A percentile compares a stretch with the other conserved stretches of the same genome.
These are phyloP conservation scores for Vitis vinifera DNA, from an alignment of 164 flowering plant genomes.

Conservation along the genomic window ASM3070453v1 NC_081811.1:1483501-1484000, in stretches of 20 bases:
- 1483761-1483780: conserved; percentile 54
- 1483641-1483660: conserved; percentile 7
- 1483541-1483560: not conserved
- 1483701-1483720: conserved; percentile 21
- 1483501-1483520: conserved; percentile 15
- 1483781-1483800: conserved; percentile 22
- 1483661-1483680: not conserved
- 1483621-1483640: conserved; percentile 4
- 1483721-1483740: conserved; percentile 20
- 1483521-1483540: conserved; percentile 6
- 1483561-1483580: conserved; percentile 8
- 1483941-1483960: conserved; percentile 48
- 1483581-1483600: conserved; percentile 2
- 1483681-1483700: not conserved
- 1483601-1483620: conserved; percentile 8
- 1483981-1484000: conserved; percentile 8
- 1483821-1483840: conserved; percentile 62
- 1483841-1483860: conserved; percentile 70
- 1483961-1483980: conserved; percentile 53
- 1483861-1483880: conserved; percentile 63
- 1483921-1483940: conserved; percentile 78
- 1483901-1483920: conserved; percentile 52
- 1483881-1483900: conserved; percentile 67
- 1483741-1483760: conserved; percentile 32
- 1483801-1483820: conserved; percentile 31